Percentiles rank a stretch among this genome's conserved stretches.
Evolutionary conservation across 208 protist species (phyloP).

Genomic region (Endotrypanum monterogeii): DNA sequence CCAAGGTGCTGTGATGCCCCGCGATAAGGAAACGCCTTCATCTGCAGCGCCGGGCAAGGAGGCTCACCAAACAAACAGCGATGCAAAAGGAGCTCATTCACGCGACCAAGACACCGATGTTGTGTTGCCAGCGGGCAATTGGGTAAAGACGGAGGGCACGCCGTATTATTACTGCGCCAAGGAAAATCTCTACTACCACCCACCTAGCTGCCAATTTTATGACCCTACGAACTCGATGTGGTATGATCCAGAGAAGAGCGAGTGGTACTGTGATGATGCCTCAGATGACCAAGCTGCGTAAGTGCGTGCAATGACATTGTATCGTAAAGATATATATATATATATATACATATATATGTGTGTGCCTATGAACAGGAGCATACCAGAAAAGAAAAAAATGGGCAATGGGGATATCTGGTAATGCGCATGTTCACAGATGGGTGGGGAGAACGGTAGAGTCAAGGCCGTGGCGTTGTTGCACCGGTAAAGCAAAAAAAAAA

Average conservation of each 20-base stretch:
- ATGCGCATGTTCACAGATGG: constrained; percentile 1
- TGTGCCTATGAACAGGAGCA: no score
- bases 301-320: background rate
- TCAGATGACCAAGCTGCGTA: constrained; percentile 31
- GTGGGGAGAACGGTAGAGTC: no score
- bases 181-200: constrained; percentile 91
- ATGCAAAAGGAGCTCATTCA: constrained; percentile 17
- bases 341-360: no score
- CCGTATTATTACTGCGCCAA: constrained; percentile 85
- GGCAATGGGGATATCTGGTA: background rate
- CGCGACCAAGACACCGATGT: constrained; percentile 67
- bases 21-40: constrained; percentile 22
- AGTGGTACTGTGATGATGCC: constrained; percentile 83
- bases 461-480: no score
- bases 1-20: constrained; percentile 16
- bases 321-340: background rate
- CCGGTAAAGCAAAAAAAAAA: background rate
- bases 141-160: constrained; percentile 81
- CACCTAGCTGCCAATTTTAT: constrained; percentile 90
- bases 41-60: constrained; percentile 23
- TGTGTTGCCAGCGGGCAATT: constrained; percentile 77
- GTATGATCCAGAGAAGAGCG: constrained; percentile 88
- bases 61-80: constrained; percentile 15
- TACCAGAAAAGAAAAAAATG: no score
- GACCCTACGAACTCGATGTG: constrained; percentile 91